Base-by-base conservation (phyloP, 495 filamentous ascomycete genomes). In the Parachaetomium inaequale region DNA sequence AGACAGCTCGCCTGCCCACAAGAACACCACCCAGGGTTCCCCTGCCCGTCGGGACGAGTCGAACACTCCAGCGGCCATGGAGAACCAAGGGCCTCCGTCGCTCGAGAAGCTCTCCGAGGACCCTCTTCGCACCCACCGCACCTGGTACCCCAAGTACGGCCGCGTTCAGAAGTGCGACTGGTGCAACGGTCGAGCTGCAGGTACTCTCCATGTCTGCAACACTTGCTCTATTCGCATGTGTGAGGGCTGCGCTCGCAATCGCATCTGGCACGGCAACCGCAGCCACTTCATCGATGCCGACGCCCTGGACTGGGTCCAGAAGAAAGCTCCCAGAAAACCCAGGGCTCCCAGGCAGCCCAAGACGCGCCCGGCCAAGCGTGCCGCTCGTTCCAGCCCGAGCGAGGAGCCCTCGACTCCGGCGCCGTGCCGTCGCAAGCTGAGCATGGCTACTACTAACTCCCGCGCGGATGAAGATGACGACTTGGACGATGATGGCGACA, bases 121-220 rank as follows among this genome's bases (percentile, higher is more conserved):
- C 36, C 23, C 54, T 3, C 6, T 2, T 7, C 61, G 54, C 45
- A 64, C 31, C 14, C 67, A 70, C 32, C 43, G 38, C 0, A 26
- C 49, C 7, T 70, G 68, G 68, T 21, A 2, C 12, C 51, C 60
- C 25, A 62, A 28, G 1, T 61, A 55, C 23, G 63, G 69, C 4
- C 60, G 58, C n/a, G 62, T 72, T 7, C 63, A 59, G 52, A 70
- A 66, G 61, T 70, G 69, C 58, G 67, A 70, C 52, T 63, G 47
- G 7, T 72, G 69, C 58, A 56, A 68, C 52, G 40, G 34, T 1
- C 68, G 65, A 4, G 47, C 69, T 3, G 54, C 23, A 2, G 67
- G 68, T 1, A 57, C 54, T 3, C 54, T 70, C 1, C 56, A 62
- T 7, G 14, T 40, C 14, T 68, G 67, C 52, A 3, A 8, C 2